phyloP scores from a whole-genome alignment of 225 moss, liverwort and hornwort genomes.

The Rhytidiadelphus loreus region DNA sequence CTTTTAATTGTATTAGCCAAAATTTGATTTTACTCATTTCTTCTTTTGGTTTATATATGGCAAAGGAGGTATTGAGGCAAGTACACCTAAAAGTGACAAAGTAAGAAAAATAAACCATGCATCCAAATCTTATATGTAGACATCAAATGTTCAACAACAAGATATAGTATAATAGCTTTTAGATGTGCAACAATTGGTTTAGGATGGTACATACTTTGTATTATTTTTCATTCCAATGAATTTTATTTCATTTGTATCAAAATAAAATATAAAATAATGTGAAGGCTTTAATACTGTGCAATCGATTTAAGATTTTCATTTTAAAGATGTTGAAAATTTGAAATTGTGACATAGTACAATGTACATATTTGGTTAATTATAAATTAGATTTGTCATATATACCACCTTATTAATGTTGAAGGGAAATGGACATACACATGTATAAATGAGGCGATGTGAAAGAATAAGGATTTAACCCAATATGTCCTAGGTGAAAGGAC shows the following conservation, averaged over 20 bases:
- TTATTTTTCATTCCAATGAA: neutral
- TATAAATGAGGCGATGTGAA: neutral
- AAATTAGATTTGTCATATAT: neutral
- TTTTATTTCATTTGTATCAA: neutral
- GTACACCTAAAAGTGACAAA: neutral
- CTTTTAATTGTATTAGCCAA: neutral
- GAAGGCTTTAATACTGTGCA: neutral
- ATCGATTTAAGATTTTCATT: neutral
- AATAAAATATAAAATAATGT: neutral
- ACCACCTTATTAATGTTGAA: neutral
- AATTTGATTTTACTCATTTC: neutral
- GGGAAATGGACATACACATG: accelerated
- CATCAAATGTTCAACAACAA: neutral
- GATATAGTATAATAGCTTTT: neutral
- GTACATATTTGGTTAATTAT: neutral
- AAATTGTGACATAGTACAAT: neutral
- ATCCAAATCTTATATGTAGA: neutral
- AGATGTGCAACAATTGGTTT: neutral
- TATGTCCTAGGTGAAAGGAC: neutral
- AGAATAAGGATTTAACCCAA: too few relatives aligned
- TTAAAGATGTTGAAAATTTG: neutral
- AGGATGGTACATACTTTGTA: neutral
- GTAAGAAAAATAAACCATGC: neutral
- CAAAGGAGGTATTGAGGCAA: accelerated
- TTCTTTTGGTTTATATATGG: neutral